Conservation (phyloP, 1,139 yeast species). For the Kurtzmaniella quercitrusa region DNA sequence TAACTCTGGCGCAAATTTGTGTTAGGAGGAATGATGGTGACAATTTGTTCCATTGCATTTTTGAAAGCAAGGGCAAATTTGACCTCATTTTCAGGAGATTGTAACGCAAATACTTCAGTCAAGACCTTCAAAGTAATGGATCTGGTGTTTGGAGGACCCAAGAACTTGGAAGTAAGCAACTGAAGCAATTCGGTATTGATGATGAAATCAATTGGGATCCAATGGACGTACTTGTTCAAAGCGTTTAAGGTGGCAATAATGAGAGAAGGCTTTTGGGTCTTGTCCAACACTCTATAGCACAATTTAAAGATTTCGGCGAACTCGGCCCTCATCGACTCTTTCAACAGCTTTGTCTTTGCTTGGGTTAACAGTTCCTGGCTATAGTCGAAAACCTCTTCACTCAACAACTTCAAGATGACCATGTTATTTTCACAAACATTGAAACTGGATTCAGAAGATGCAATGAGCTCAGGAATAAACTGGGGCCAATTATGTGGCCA, state of each 20-base stretch:
- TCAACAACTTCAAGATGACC: conserved; percentile 81
- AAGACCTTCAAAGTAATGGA: conserved; percentile 84
- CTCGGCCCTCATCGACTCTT: conserved; percentile 80
- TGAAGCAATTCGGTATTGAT: conserved; percentile 81
- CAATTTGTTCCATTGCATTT: conserved; percentile 67
- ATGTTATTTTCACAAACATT: conserved; percentile 97
- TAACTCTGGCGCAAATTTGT: conserved; percentile 75
- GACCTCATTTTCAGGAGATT: conserved; percentile 58
- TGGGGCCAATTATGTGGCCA: conserved; percentile 99
- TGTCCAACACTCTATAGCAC: conserved; percentile 89
- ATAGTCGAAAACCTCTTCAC: conserved; percentile 95
- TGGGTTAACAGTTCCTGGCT: conserved; percentile 95
- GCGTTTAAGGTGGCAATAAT: conserved; percentile 83
- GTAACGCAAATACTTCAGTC: conserved; percentile 79
- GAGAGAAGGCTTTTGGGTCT: conserved; percentile 77
- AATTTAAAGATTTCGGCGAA: conserved; percentile 89
- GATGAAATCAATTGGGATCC: conserved; percentile 90
- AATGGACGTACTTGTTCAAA: conserved; percentile 78
- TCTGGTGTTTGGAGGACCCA: conserved; percentile 77
- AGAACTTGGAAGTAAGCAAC: conserved; percentile 68
- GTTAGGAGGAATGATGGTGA: conserved; percentile 65
- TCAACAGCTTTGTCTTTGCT: conserved; percentile 82
- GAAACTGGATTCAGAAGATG: conserved; percentile 77
- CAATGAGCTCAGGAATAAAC: conserved; percentile 88
- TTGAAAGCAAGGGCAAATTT: conserved; percentile 71